Evolutionary conservation across 352 stramenopile species (phyloP).

Genomic region (Phytophthora rubi): DNA sequence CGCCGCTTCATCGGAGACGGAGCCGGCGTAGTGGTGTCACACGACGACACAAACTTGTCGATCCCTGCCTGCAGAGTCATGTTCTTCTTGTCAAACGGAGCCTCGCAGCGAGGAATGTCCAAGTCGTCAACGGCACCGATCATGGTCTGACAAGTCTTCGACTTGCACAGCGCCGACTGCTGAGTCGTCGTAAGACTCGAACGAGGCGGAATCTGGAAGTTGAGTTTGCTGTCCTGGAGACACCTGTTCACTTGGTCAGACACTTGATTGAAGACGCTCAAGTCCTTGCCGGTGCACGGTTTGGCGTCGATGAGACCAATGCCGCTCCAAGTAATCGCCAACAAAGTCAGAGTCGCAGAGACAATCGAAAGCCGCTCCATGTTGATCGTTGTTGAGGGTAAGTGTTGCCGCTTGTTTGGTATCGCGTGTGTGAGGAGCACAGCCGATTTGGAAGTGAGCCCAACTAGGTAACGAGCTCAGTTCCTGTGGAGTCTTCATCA

Average conservation of each 20-base stretch:
- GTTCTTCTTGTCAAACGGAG: slow-evolving; percentile 52
- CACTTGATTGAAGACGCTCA: slow-evolving; percentile 58
- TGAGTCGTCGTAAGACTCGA: slow-evolving; percentile 37
- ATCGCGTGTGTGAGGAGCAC: slow-evolving; percentile 19
- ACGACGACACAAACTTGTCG: slow-evolving; percentile 53
- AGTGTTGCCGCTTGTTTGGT: slow-evolving; percentile 7
- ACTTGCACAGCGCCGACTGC: slow-evolving; percentile 46
- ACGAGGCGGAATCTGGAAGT: slow-evolving; percentile 48
- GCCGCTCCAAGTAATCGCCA: slow-evolving; percentile 13
- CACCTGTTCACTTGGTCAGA: slow-evolving; percentile 47
- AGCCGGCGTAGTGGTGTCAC: slow-evolving; percentile 41
- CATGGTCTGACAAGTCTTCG: slow-evolving; percentile 54
- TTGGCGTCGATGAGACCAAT: slow-evolving; percentile 13
- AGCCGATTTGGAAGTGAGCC: slow-evolving; percentile 32
- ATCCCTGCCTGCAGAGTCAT: slow-evolving; percentile 57
- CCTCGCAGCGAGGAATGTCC: slow-evolving; percentile 57
- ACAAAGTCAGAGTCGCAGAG: slow-evolving; percentile 10
- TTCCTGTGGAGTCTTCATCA: slow-evolving; percentile 18
- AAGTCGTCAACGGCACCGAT: slow-evolving; percentile 66
- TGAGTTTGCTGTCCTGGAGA: slow-evolving; percentile 42
- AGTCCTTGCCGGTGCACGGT: slow-evolving; percentile 43
- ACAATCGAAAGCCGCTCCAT: slow-evolving; percentile 14
- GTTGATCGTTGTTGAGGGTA: slow-evolving; percentile 16
- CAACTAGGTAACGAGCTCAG: neutral
- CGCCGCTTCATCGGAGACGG: slow-evolving; percentile 55